Evolutionary conservation across 495 filamentous ascomycete species (phyloP).

Genomic region (Penicilliopsis zonata): DNA sequence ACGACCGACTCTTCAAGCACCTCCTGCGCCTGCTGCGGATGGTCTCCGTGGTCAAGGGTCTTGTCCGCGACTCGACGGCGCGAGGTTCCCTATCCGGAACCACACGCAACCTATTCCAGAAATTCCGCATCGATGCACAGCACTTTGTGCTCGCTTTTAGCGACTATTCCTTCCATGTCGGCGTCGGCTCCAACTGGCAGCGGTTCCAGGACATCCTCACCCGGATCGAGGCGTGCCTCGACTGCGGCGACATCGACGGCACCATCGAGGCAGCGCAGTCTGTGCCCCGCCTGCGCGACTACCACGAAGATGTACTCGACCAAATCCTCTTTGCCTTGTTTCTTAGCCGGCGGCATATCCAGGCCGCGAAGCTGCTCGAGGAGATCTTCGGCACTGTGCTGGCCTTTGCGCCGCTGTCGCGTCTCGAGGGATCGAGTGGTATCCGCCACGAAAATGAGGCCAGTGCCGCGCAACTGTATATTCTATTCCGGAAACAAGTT

Average conservation of each 20-base stretch:
- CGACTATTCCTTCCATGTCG: conserved; percentile 66
- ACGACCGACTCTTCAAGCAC: conserved; percentile 72
- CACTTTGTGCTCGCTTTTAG: conserved; percentile 61
- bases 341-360: conserved; percentile 40
- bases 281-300: conserved; percentile 51
- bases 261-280: conserved; percentile 41
- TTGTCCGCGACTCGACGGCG: conserved; percentile 47
- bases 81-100: conserved; percentile 24
- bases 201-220: conserved; percentile 54
- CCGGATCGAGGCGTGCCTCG: conserved; percentile 45
- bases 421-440: conserved; percentile 26
- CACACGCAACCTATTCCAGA: conserved; percentile 35
- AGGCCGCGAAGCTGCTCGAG: conserved; percentile 62
- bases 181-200: conserved; percentile 58
- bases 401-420: conserved; percentile 45
- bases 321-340: conserved; percentile 64
- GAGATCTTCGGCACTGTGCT: conserved; percentile 65
- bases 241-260: conserved; percentile 31
- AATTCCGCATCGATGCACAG: conserved; percentile 63
- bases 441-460: conserved; percentile 26
- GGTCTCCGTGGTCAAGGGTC: conserved; percentile 60
- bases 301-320: conserved; percentile 69
- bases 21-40: conserved; percentile 69
- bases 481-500: conserved; percentile 51
- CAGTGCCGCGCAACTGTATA: conserved; percentile 43